Percentiles rank a stretch among this genome's conserved stretches.
These are phyloP conservation scores for Debaryomyces hansenii DNA, from an alignment of 805 yeast genomes.

Conservation along the genomic window DNA sequence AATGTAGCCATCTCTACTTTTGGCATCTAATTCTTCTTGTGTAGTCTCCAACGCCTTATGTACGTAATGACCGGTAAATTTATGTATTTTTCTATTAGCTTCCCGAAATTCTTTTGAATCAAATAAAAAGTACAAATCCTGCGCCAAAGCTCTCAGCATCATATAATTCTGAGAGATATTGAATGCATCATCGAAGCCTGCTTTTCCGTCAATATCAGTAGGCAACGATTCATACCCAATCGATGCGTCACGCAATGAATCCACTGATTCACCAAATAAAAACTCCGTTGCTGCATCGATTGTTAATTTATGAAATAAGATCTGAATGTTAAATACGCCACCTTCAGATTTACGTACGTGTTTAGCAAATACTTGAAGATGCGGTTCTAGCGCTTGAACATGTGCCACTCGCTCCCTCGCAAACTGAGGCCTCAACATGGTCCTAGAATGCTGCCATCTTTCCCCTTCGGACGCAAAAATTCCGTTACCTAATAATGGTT, in stretches of 20 bases:
- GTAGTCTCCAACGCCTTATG: constrained; percentile 32
- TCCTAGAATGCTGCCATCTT: constrained; percentile 23
- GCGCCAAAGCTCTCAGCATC: constrained; percentile 20
- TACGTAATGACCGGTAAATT: constrained; percentile 38
- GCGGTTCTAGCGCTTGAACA: constrained; percentile 15
- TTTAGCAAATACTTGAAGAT: constrained; percentile 10
- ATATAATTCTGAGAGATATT: constrained; percentile 24
- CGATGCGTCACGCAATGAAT: background rate
- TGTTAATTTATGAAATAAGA: constrained; percentile 18
- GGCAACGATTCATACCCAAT: background rate
- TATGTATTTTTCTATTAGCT: constrained; percentile 30
- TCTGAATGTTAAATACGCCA: constrained; percentile 17
- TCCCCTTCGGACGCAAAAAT: constrained; percentile 20
- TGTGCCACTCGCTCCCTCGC: constrained; percentile 19
- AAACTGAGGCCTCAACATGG: constrained; percentile 22
- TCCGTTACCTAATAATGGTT: constrained; percentile 20
- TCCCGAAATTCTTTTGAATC: constrained; percentile 25
- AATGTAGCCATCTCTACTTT: constrained; percentile 38
- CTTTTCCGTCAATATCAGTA: constrained; percentile 4
- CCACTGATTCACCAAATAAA: constrained; percentile 19
- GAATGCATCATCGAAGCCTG: constrained; percentile 25
- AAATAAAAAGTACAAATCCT: constrained; percentile 14
- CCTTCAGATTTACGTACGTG: constrained; percentile 10
- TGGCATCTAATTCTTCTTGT: constrained; percentile 29
- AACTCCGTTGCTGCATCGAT: constrained; percentile 28